Evolutionary conservation across 1,284 basidiomycete genomes (phyloP).

Genomic region (Gymnopus androsaceus): DNA sequence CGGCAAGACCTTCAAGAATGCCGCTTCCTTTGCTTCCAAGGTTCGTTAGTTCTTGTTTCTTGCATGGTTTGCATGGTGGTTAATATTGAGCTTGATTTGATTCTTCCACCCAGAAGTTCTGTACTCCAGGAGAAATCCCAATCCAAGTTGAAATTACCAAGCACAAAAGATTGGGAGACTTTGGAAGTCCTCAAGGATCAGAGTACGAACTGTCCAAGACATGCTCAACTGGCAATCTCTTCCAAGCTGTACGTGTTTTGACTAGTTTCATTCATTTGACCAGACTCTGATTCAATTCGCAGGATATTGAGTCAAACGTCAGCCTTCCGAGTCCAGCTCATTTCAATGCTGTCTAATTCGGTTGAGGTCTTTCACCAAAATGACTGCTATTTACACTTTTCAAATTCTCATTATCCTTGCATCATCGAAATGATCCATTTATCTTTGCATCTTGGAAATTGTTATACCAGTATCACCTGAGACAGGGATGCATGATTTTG

Average conservation of each 20-base stretch:
- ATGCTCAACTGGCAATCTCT: background rate
- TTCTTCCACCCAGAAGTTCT: too few species aligned
- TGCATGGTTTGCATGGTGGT: too few species aligned
- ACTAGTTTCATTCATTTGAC: background rate
- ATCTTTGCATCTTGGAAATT: too few species aligned
- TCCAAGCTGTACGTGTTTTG: background rate
- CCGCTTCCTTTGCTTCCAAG: background rate
- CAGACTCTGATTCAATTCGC: background rate
- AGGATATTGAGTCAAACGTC: background rate
- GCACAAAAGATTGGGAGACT: background rate
- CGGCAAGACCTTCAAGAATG: constrained; percentile 1
- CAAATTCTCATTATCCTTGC: too few species aligned
- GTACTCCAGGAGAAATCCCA: constrained; percentile 12
- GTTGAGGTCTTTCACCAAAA: too few species aligned
- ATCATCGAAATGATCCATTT: too few species aligned
- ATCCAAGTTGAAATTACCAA: constrained; percentile 18
- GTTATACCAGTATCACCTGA: too few species aligned
- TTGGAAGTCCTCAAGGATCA: background rate
- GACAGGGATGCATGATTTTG: background rate
- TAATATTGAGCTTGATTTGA: too few species aligned
- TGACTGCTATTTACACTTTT: too few species aligned
- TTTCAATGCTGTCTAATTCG: background rate
- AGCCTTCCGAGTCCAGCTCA: background rate
- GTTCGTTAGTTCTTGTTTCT: too few species aligned
- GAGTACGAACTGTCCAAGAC: background rate